Conservation (phyloP, 345 rosid species). For the Pugionium dolabratum region DNA sequence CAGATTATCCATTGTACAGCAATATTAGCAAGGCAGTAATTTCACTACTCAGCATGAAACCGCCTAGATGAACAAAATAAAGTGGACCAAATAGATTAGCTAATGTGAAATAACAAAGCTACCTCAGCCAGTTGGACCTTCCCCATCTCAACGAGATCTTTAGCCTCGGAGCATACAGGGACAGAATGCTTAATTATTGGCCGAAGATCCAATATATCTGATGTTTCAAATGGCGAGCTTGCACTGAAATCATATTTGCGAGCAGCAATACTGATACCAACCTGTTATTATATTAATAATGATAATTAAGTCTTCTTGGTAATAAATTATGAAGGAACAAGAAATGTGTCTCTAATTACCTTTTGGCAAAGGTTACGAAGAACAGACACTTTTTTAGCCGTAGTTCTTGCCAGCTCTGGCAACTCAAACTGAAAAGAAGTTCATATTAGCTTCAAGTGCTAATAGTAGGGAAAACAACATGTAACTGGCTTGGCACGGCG, state of each 20-base stretch:
- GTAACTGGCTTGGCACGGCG: slow-evolving; percentile 3
- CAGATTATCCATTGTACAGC: too few relatives aligned
- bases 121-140: slow-evolving; percentile 96
- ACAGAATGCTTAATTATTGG: slow-evolving; percentile 96
- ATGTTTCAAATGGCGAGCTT: slow-evolving; percentile 68
- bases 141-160: slow-evolving; percentile 91
- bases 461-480: slow-evolving; percentile 4
- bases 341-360: slow-evolving; percentile 46
- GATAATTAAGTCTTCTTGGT: background rate
- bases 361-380: slow-evolving; percentile 90
- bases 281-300: slow-evolving; percentile 42
- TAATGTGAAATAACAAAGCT: slow-evolving; percentile 25
- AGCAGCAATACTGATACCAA: slow-evolving; percentile 80
- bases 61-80: background rate
- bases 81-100: background rate
- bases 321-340: background rate
- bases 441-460: slow-evolving; percentile 21
- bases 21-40: too few relatives aligned
- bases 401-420: slow-evolving; percentile 70
- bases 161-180: slow-evolving; percentile 90
- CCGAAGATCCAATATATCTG: slow-evolving; percentile 82
- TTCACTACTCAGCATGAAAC: background rate
- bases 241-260: slow-evolving; percentile 75
- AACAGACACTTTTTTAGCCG: slow-evolving; percentile 76
- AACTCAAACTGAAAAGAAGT: slow-evolving; percentile 67